phyloP scores from a whole-genome alignment of 176 grass and related monocot genomes.

The Zizania latifolia region DNA sequence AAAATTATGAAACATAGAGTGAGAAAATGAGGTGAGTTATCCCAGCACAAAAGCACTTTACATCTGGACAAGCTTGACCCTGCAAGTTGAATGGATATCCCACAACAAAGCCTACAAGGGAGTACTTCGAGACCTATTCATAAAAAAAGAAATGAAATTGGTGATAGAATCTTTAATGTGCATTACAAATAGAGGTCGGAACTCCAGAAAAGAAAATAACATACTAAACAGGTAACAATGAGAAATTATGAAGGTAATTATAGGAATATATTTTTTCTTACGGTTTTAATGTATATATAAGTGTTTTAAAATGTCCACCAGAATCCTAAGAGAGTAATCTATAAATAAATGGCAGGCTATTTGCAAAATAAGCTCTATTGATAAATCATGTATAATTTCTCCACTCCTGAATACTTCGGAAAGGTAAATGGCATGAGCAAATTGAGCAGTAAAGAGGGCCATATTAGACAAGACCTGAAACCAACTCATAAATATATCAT shows the following conservation, averaged over 20 bases:
- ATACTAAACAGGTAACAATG: neutral
- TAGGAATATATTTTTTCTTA: neutral
- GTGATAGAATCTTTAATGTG: neutral
- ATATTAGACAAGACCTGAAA: neutral
- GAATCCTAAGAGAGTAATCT: neutral
- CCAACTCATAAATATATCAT: neutral
- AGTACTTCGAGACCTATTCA: slow-evolving; percentile 52
- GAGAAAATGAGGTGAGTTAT: neutral
- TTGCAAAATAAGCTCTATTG: neutral
- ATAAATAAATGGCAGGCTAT: neutral
- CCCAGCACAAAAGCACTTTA: slow-evolving; percentile 21
- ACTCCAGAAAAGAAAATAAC: neutral
- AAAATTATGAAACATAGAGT: slow-evolving; percentile 32
- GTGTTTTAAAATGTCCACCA: neutral
- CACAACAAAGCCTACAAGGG: slow-evolving; percentile 67
- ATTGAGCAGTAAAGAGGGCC: neutral
- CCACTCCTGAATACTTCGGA: neutral
- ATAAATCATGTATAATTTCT: slow-evolving; percentile 1
- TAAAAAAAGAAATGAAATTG: slow-evolving; percentile 9
- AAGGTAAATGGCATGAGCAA: slow-evolving; percentile 13
- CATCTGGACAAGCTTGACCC: slow-evolving; percentile 50
- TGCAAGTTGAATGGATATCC: slow-evolving; percentile 74
- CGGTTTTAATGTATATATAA: neutral
- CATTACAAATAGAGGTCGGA: neutral
- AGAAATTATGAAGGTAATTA: neutral